phyloP scores from a whole-genome alignment of 257 asterid genomes.

The Penstemon barbatus region DNA sequence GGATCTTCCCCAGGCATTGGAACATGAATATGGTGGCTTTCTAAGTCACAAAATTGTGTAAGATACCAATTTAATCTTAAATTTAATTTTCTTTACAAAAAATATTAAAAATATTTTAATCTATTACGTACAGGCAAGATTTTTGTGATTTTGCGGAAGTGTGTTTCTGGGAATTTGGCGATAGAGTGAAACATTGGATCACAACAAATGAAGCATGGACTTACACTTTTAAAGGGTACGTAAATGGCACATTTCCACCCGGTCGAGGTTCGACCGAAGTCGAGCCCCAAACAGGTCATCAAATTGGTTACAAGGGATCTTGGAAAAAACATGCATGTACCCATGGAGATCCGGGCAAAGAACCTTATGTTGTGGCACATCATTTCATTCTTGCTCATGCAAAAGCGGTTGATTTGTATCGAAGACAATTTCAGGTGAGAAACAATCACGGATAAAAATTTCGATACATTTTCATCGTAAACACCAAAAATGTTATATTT shows the following conservation, averaged over 20 bases:
- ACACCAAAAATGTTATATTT: too few species aligned
- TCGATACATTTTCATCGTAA: too few species aligned
- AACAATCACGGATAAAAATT: too few species aligned
- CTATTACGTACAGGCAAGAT: conserved; percentile 12
- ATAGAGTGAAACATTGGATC: conserved; percentile 27
- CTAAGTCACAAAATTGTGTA: conserved; percentile 14
- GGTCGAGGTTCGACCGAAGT: background rate
- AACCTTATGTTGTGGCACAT: conserved; percentile 23
- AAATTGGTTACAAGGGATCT: background rate
- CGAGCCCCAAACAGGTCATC: background rate
- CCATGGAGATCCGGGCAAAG: background rate
- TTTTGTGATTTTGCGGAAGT: conserved; percentile 28
- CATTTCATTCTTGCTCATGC: conserved; percentile 29
- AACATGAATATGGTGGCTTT: conserved; percentile 30
- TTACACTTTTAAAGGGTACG: conserved; percentile 12
- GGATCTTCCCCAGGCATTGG: conserved; percentile 41
- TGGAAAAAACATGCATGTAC: background rate
- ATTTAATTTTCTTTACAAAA: background rate
- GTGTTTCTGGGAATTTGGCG: conserved; percentile 34
- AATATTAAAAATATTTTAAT: background rate
- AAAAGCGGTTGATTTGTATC: conserved; percentile 19
- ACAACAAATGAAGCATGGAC: conserved; percentile 29
- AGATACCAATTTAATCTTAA: background rate
- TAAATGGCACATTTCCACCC: conserved; percentile 15
- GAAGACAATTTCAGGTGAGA: conserved; percentile 8